These are phyloP conservation scores for Tardiomyces depauwii DNA, from an alignment of 1,139 yeast species.

Conservation along the genomic window DNA sequence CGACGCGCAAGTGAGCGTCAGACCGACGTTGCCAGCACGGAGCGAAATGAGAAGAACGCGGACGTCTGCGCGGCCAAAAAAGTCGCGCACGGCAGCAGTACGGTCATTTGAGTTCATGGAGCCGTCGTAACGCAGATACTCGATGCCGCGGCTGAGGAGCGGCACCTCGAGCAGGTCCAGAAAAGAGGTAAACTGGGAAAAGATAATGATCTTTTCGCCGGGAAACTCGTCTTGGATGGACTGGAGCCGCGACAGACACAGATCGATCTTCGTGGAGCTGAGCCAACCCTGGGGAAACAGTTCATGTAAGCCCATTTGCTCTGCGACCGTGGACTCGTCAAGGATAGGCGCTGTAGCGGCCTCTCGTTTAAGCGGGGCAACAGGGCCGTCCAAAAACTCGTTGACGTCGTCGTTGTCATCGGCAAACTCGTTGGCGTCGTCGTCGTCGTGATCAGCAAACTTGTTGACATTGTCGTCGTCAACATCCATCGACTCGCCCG, in stretches of 20 bases:
- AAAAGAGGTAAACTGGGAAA: conserved; percentile 75
- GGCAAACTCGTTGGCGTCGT: conserved; percentile 2
- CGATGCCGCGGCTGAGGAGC: conserved; percentile 29
- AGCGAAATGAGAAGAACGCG: conserved; percentile 61
- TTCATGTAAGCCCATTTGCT: conserved; percentile 13
- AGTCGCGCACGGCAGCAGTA: conserved; percentile 48
- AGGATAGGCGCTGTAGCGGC: background rate
- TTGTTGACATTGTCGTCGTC: conserved; percentile 2
- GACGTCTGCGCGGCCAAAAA: conserved; percentile 44
- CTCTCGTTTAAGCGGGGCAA: background rate
- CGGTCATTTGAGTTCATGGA: conserved; percentile 59
- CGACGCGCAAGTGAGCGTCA: conserved; percentile 85
- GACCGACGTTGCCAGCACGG: conserved; percentile 88
- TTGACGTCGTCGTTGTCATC: conserved; percentile 6
- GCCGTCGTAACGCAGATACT: conserved; percentile 67
- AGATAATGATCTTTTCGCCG: conserved; percentile 59
- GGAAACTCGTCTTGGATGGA: conserved; percentile 34
- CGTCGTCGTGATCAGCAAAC: conserved; percentile 4
- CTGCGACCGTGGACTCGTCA: conserved; percentile 12
- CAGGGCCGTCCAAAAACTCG: background rate
- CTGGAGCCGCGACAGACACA: conserved; percentile 36
- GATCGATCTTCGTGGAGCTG: conserved; percentile 35
- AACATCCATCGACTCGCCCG: background rate
- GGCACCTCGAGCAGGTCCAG: conserved; percentile 59
- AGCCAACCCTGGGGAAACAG: conserved; percentile 25